These are phyloP conservation scores for Xylaria scruposa DNA, from an alignment of 495 filamentous ascomycete genomes.

Conservation along the genomic window DNA sequence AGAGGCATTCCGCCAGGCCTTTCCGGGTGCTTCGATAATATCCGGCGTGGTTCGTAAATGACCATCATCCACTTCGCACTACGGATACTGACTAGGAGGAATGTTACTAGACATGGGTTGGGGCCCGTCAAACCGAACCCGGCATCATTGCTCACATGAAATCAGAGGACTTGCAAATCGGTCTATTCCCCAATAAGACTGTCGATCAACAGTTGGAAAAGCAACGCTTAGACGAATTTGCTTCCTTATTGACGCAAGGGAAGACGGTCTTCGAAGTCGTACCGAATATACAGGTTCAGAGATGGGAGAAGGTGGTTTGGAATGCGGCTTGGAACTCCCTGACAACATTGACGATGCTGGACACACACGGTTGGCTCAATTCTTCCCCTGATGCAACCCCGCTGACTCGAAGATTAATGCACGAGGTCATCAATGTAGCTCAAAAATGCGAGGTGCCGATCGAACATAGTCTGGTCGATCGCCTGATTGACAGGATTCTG, in stretches of 20 bases:
- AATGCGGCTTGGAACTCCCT: conserved; percentile 62
- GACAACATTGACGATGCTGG: conserved; percentile 58
- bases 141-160: conserved; percentile 53
- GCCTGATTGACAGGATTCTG: conserved; percentile 51
- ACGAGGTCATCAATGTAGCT: conserved; percentile 58
- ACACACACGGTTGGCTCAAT: conserved; percentile 55
- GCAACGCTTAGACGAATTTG: conserved; percentile 47
- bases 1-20: conserved; percentile 41
- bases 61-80: neutral
- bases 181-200: conserved; percentile 51
- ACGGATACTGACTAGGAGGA: neutral
- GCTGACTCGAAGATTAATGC: conserved; percentile 53
- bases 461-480: conserved; percentile 47
- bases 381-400: conserved; percentile 50
- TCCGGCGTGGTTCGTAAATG: conserved; percentile 41
- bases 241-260: conserved; percentile 46
- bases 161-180: conserved; percentile 48
- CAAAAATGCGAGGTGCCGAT: conserved; percentile 51
- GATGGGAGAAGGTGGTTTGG: conserved; percentile 64
- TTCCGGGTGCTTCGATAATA: conserved; percentile 40
- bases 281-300: conserved; percentile 53
- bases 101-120: conserved; percentile 54
- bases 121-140: conserved; percentile 53
- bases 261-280: conserved; percentile 49
- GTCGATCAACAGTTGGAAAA: conserved; percentile 31